Base-by-base conservation (phyloP, 495 filamentous ascomycete species). In the Xylaria telfairii region DNA sequence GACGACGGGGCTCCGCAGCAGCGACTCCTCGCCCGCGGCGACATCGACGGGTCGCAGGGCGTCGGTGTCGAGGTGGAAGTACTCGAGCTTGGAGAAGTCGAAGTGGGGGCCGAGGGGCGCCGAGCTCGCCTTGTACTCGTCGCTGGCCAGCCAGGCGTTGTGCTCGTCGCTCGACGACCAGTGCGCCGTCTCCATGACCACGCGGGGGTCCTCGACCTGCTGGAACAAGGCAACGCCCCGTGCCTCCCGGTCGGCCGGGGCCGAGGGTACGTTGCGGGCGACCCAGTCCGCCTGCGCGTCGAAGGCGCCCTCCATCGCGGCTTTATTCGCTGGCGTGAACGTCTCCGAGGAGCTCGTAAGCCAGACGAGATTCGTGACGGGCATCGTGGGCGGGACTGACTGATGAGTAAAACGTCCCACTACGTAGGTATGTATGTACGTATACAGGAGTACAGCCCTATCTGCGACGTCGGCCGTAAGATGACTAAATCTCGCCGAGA, bases 361-460 rank as follows among this genome's bases (percentile, higher is more conserved):
- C 67, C 83, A 81, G 70, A 87, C 86, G 56, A 90, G 68, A 72
- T 89, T 85, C 1, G 87, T 88, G 65, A 89, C 79, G 19, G 82
- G 63, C 87, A 90, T 87, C 57, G 57, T 76, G 71, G 67, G n/a
- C n/a, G n/a, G n/a, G n/a, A n/a, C n/a, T 4, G 65, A 32, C 42
- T 68, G 37, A 49, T 30, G 28, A 26, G 41, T 17, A 34, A 46
- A 32, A 15, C 37, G 65, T 57, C 46, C 56, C 47, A 41, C 64
- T 54, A 42, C 7, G 13, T 53, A 15, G 39, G 7, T 64, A 46
- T 47, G 7, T 64, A 46, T 47, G 10, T 64, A n/a, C n/a, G n/a
- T n/a, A n/a, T n/a, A n/a, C n/a, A n/a, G n/a, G n/a, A n/a, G n/a
- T n/a, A n/a, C n/a, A n/a, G n/a, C 21, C 26, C 34, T n/a, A 19